These are phyloP conservation scores for Dicorynia guianensis DNA, from an alignment of 306 rosid genomes.

Conservation along the genomic window DNA sequence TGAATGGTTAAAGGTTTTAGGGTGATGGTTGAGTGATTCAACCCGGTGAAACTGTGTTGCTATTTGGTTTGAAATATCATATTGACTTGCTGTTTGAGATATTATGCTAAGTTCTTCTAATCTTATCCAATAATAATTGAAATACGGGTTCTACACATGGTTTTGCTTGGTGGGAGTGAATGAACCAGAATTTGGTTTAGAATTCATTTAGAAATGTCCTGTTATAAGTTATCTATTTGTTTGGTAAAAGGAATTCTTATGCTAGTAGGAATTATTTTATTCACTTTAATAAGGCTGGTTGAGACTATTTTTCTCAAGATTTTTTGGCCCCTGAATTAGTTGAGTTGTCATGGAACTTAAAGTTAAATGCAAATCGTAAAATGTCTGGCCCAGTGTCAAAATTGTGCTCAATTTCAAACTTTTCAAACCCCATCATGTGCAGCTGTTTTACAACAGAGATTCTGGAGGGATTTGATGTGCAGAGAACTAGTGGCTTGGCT, in stretches of 20 bases:
- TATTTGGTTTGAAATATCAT: conserved; percentile 15
- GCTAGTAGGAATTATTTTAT: not conserved
- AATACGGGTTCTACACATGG: conserved; percentile 29
- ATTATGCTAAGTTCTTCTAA: conserved; percentile 11
- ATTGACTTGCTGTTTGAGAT: not conserved
- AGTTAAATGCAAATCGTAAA: not conserved
- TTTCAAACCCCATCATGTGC: conserved; percentile 44
- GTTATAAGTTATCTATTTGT: conserved; percentile 9
- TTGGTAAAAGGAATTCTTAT: conserved; percentile 21
- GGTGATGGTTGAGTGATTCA: conserved; percentile 6
- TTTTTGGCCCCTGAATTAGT: conserved; percentile 8
- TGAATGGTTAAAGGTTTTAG: not conserved
- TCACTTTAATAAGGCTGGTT: not conserved
- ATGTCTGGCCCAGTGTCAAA: not conserved
- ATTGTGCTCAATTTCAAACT: conserved; percentile 15
- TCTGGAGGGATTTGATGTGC: conserved; percentile 96
- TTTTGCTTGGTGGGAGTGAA: conserved; percentile 14
- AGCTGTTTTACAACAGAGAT: conserved; percentile 96
- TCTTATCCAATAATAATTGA: conserved; percentile 11
- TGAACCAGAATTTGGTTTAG: conserved; percentile 9
- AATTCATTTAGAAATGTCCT: not conserved
- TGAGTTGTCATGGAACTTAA: not conserved
- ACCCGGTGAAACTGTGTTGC: not conserved
- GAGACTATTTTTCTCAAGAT: conserved; percentile 15
- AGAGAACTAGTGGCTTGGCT: conserved; percentile 82